These are phyloP conservation scores for Senecio squalidus DNA, from an alignment of 140 eudicot species.

Conservation along the genomic window DNA sequence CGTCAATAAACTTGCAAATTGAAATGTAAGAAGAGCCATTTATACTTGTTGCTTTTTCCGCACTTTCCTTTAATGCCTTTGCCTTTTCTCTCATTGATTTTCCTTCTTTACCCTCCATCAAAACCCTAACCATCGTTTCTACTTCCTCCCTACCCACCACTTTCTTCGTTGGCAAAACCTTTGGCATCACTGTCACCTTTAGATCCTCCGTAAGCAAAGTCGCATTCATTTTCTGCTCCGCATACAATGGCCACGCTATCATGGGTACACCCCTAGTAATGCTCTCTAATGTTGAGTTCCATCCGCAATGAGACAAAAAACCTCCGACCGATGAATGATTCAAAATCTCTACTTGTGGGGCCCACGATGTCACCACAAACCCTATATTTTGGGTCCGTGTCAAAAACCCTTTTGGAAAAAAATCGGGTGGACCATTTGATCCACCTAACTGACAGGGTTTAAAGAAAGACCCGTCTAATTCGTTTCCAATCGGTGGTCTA, in stretches of 20 bases:
- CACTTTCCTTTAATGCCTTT: constrained; percentile 24
- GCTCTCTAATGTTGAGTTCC: constrained; percentile 68
- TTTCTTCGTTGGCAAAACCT: constrained; percentile 31
- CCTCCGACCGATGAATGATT: constrained; percentile 51
- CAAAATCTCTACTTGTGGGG: constrained; percentile 52
- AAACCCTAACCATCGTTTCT: constrained; percentile 37
- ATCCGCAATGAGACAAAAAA: constrained; percentile 68
- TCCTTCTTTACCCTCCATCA: constrained; percentile 42
- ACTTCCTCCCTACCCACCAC: constrained; percentile 60
- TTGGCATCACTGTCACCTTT: constrained; percentile 45
- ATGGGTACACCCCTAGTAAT: constrained; percentile 48
- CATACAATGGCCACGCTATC: constrained; percentile 68
- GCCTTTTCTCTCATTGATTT: constrained; percentile 27
- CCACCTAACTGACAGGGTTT: constrained; percentile 2
- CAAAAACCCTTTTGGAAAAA: constrained; percentile 48
- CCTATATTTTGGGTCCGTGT: constrained; percentile 37
- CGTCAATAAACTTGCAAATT: constrained; percentile 25
- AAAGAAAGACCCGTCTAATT: constrained; percentile 32
- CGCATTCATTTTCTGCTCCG: constrained; percentile 64
- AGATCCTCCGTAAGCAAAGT: constrained; percentile 47
- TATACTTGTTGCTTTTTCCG: constrained; percentile 13
- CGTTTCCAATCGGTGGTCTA: constrained; percentile 37
- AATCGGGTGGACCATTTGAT: constrained; percentile 4
- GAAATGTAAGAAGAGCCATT: constrained; percentile 50
- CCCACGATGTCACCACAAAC: constrained; percentile 48